phyloP scores from a whole-genome alignment of 306 rosid genomes.

The Abrus pulchellus region DNA sequence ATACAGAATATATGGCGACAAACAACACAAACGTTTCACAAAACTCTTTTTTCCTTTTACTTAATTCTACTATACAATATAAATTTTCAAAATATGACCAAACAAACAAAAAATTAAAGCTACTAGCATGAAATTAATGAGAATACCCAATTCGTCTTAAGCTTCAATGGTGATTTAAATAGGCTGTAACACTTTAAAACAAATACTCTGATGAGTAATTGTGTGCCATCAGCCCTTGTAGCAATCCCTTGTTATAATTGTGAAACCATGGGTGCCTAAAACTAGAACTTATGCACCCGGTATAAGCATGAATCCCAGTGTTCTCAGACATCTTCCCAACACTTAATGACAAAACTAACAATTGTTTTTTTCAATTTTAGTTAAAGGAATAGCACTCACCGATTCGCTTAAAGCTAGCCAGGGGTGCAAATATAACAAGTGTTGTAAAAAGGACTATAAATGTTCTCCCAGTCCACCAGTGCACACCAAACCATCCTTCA shows the following conservation, averaged over 20 bases:
- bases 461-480: slow-evolving; percentile 86
- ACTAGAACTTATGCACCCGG: slow-evolving; percentile 16
- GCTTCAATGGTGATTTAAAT: slow-evolving; percentile 17
- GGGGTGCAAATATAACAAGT: slow-evolving; percentile 73
- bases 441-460: slow-evolving; percentile 75
- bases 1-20: slow-evolving; percentile 23
- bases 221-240: slow-evolving; percentile 8
- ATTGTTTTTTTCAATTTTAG: background rate
- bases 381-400: slow-evolving; percentile 56
- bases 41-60: background rate
- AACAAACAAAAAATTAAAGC: slow-evolving; percentile 3
- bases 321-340: slow-evolving; percentile 15
- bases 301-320: slow-evolving; percentile 1
- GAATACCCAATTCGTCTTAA: background rate
- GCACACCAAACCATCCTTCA: slow-evolving; percentile 94
- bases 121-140: slow-evolving; percentile 1
- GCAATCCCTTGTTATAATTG: too few relatives aligned
- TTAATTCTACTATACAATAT: background rate
- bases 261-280: background rate
- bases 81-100: background rate
- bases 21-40: background rate
- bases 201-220: slow-evolving; percentile 23
- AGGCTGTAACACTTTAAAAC: slow-evolving; percentile 26
- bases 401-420: slow-evolving; percentile 85
- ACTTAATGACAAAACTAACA: slow-evolving; percentile 14